Percentiles rank a stretch among this genome's conserved stretches.
phyloP scores from a whole-genome alignment of 306 rosid genomes.

The Rubus parviflorus region DNA sequence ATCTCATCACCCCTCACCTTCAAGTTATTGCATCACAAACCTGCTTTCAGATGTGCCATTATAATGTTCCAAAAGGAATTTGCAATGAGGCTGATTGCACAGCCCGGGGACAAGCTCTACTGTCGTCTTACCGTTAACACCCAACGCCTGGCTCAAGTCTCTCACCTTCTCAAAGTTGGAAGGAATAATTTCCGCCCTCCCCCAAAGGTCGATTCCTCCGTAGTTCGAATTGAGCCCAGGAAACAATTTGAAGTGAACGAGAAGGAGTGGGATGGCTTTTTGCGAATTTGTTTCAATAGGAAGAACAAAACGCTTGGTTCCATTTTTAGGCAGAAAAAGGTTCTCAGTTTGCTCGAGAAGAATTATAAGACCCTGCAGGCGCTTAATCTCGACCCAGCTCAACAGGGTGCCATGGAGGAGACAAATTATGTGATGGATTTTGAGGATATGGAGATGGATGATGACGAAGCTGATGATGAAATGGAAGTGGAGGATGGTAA shows the following conservation, averaged over 20 bases:
- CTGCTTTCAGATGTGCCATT: slow-evolving; percentile 81
- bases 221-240: slow-evolving; percentile 83
- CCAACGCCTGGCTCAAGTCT: slow-evolving; percentile 74
- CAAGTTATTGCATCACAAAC: slow-evolving; percentile 78
- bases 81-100: slow-evolving; percentile 92
- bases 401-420: slow-evolving; percentile 40
- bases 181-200: slow-evolving; percentile 92
- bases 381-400: slow-evolving; percentile 44
- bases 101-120: slow-evolving; percentile 90
- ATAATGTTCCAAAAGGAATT: slow-evolving; percentile 96
- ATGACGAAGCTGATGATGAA: slow-evolving; percentile 48
- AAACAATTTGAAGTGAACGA: slow-evolving; percentile 75
- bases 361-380: slow-evolving; percentile 74
- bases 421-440: slow-evolving; percentile 32
- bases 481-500: slow-evolving; percentile 63
- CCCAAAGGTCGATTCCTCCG: slow-evolving; percentile 91
- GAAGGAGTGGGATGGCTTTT: slow-evolving; percentile 92
- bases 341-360: slow-evolving; percentile 71
- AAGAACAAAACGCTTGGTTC: slow-evolving; percentile 96
- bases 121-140: slow-evolving; percentile 90
- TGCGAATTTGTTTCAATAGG: slow-evolving; percentile 76
- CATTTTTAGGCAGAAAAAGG: slow-evolving; percentile 80
- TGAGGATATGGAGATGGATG: slow-evolving; percentile 53
- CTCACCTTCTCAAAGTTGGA: slow-evolving; percentile 93
- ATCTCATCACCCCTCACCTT: slow-evolving; percentile 97